Conservation (phyloP, 106 monocot genomes). For the Acanthochlamys bracteata region DNA sequence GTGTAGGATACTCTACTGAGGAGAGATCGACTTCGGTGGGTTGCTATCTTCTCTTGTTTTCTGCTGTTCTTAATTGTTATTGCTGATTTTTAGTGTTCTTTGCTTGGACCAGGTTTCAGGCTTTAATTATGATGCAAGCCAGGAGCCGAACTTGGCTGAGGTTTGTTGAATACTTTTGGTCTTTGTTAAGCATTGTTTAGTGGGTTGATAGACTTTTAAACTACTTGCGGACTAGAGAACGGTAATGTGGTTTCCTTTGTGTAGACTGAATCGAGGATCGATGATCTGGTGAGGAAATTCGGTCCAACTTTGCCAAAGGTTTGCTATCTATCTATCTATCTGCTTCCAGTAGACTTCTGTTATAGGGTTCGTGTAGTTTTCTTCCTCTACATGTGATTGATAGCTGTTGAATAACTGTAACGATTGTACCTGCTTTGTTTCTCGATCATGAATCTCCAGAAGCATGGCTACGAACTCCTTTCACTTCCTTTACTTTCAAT, state of each 20-base stretch:
- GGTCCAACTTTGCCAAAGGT: conserved; percentile 1
- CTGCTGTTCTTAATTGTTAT: not conserved
- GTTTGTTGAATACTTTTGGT: not conserved
- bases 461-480: not conserved
- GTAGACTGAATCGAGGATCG: conserved; percentile 2
- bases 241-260: not conserved
- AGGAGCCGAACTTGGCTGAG: not conserved
- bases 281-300: conserved; percentile 5
- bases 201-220: not conserved
- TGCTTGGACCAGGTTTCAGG: not conserved
- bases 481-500: not conserved
- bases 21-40: conserved; percentile 2
- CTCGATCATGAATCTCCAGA: not conserved
- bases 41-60: not conserved
- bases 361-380: not conserved
- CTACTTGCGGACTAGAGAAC: not conserved
- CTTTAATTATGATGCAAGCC: not conserved
- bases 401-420: not conserved
- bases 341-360: no score
- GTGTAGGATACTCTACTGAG: not conserved
- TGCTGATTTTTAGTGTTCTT: conserved; percentile 1
- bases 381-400: not conserved
- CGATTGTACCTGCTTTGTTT: not conserved
- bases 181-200: not conserved
- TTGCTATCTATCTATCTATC: not conserved